These are phyloP conservation scores for Pleurotus tuber-regium DNA, from an alignment of 768 basidiomycete genomes.

Conservation along the genomic window DNA sequence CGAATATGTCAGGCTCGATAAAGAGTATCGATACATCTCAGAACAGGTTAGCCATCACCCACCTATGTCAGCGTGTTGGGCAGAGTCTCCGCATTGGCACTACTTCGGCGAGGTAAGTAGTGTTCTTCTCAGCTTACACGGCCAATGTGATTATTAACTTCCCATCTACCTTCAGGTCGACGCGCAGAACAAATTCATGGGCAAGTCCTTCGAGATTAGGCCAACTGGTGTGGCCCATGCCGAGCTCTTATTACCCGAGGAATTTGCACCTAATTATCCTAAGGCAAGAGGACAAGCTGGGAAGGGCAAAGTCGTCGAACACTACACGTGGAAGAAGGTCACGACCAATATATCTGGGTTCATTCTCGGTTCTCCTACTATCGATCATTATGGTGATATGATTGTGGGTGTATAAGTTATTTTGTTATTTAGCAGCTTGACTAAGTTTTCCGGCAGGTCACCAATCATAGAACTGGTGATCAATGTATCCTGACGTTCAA, in stretches of 20 bases:
- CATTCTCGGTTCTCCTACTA: conserved; percentile 84
- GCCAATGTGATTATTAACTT: background rate
- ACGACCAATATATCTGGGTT: conserved; percentile 91
- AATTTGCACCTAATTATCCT: conserved; percentile 62
- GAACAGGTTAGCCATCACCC: conserved; percentile 99
- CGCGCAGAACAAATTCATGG: conserved; percentile 95
- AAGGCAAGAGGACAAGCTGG: conserved; percentile 40
- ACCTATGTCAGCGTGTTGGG: conserved; percentile 94
- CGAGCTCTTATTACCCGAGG: conserved; percentile 73
- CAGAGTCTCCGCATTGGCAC: conserved; percentile 84
- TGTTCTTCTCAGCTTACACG: background rate
- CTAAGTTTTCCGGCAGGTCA: conserved; percentile 44
- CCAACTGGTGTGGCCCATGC: conserved; percentile 94
- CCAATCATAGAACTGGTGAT: conserved; percentile 89
- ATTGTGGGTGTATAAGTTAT: conserved; percentile 45
- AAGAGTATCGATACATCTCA: conserved; percentile 88
- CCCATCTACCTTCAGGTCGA: conserved; percentile 61
- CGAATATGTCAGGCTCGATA: conserved; percentile 86
- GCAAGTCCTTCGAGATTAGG: conserved; percentile 93
- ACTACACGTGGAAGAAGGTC: conserved; percentile 96
- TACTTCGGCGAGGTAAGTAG: conserved; percentile 80
- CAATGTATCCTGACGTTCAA: conserved; percentile 91
- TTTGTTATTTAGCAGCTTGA: conserved; percentile 1
- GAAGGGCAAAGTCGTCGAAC: conserved; percentile 70
- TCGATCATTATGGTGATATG: conserved; percentile 96